These are phyloP conservation scores for Paramyrothecium roridum DNA, from an alignment of 2,329 filamentous ascomycete species.

Conservation along the genomic window DNA sequence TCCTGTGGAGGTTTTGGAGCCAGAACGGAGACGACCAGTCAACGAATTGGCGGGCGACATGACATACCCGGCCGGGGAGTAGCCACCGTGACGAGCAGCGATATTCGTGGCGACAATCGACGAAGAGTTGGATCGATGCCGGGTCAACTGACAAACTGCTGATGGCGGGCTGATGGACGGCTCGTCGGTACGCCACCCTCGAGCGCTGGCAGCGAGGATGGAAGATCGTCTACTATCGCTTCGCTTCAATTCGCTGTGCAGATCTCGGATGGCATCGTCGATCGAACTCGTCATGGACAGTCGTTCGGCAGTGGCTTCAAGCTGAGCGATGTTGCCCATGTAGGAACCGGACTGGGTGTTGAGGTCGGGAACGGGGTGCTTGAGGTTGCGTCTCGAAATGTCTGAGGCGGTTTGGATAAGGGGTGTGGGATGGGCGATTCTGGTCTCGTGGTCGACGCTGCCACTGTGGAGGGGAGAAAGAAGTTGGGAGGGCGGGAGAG, in stretches of 20 bases:
- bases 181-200: constrained; percentile 24
- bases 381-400: constrained; percentile 40
- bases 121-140: constrained; percentile 45
- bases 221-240: constrained; percentile 66
- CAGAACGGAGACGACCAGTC: constrained; percentile 52
- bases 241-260: constrained; percentile 69
- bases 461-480: constrained; percentile 27
- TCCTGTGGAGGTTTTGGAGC: constrained; percentile 45
- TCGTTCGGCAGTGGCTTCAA: constrained; percentile 73
- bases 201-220: constrained; percentile 48
- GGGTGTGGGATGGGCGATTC: constrained; percentile 35
- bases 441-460: constrained; percentile 43
- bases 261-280: constrained; percentile 71
- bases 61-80: constrained; percentile 65
- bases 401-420: constrained; percentile 45
- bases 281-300: constrained; percentile 73
- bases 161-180: constrained; percentile 15
- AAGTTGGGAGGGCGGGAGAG: constrained; percentile 2
- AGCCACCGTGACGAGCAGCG: constrained; percentile 64
- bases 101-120: constrained; percentile 71
- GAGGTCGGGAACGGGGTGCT: constrained; percentile 61
- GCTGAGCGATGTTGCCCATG: constrained; percentile 65
- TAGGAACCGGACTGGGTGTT: constrained; percentile 60
- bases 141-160: constrained; percentile 26
- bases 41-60: constrained; percentile 65